A percentile compares a stretch with the other conserved stretches of the same genome.
phyloP scores from a whole-genome alignment of 169 alveolate genomes.

The Plasmodium gonderi region DNA sequence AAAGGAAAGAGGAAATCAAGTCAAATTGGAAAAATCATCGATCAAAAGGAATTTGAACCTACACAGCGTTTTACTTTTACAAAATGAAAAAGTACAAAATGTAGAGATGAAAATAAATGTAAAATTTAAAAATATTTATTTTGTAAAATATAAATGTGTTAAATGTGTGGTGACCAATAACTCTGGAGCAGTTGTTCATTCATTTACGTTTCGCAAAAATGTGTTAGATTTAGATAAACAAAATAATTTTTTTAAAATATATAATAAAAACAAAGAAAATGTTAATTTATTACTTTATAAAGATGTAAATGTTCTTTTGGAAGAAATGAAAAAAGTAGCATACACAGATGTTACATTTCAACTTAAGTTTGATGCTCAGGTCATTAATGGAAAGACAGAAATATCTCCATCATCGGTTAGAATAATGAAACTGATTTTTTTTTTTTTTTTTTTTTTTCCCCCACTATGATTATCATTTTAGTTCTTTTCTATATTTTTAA shows the following conservation, averaged over 20 bases:
- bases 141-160: constrained; percentile 35
- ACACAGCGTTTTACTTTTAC: neutral
- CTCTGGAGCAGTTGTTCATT: constrained; percentile 30
- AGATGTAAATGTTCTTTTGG: constrained; percentile 7
- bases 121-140: constrained; percentile 49
- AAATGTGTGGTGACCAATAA: constrained; percentile 66
- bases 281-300: neutral
- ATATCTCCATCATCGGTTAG: constrained; percentile 23
- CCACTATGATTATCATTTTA: neutral
- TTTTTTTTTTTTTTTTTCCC: neutral
- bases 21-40: neutral
- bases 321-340: constrained; percentile 16
- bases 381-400: constrained; percentile 3
- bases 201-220: constrained; percentile 39
- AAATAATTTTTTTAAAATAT: constrained; percentile 41
- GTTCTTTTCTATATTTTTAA: neutral
- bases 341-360: constrained; percentile 20
- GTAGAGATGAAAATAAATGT: constrained; percentile 36
- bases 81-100: neutral
- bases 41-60: neutral
- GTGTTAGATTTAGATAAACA: constrained; percentile 14
- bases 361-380: constrained; percentile 8
- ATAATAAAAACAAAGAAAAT: constrained; percentile 19
- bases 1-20: neutral
- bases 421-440: neutral